Evolutionary conservation across 306 rosid species (phyloP).

Genomic region (Biancaea sappan): DNA sequence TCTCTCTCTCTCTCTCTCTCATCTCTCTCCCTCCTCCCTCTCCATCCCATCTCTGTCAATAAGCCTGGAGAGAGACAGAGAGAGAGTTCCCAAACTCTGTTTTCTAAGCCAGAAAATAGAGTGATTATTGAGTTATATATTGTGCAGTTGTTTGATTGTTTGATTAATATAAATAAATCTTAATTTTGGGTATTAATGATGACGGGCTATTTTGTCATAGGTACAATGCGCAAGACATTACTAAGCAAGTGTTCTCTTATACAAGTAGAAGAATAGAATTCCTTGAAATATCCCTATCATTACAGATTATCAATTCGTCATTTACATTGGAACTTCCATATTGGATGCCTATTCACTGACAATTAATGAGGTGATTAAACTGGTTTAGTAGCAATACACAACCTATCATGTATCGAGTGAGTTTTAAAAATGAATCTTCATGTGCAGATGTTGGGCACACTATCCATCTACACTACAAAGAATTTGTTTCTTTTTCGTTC

Average conservation of each 20-base stretch:
- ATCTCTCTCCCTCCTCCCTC: too few species aligned
- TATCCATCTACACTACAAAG: slow-evolving; percentile 36
- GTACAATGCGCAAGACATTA: slow-evolving; percentile 1
- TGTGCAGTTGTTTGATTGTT: too few species aligned
- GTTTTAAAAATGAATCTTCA: slow-evolving; percentile 19
- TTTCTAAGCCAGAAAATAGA: too few species aligned
- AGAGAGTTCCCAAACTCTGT: too few species aligned
- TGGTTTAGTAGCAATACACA: slow-evolving; percentile 35
- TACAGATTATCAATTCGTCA: slow-evolving; percentile 16
- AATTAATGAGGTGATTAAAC: slow-evolving; percentile 29
- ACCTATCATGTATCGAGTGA: slow-evolving; percentile 15
- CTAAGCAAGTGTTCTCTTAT: neutral
- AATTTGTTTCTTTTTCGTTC: slow-evolving; percentile 36
- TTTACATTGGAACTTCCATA: slow-evolving; percentile 24
- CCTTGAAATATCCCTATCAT: slow-evolving; percentile 2
- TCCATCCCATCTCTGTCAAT: too few species aligned
- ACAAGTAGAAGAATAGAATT: neutral
- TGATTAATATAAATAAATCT: too few species aligned
- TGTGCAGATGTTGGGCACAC: slow-evolving; percentile 25
- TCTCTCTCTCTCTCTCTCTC: too few species aligned
- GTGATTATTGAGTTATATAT: too few species aligned
- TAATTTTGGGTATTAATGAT: neutral
- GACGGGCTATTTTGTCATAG: slow-evolving; percentile 10
- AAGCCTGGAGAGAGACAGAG: too few species aligned
- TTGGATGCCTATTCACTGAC: slow-evolving; percentile 4